A percentile compares a stretch with the other conserved stretches of the same genome.
These are phyloP conservation scores for Mycena filopes DNA, from an alignment of 768 basidiomycete genomes.

Conservation along the genomic window DNA sequence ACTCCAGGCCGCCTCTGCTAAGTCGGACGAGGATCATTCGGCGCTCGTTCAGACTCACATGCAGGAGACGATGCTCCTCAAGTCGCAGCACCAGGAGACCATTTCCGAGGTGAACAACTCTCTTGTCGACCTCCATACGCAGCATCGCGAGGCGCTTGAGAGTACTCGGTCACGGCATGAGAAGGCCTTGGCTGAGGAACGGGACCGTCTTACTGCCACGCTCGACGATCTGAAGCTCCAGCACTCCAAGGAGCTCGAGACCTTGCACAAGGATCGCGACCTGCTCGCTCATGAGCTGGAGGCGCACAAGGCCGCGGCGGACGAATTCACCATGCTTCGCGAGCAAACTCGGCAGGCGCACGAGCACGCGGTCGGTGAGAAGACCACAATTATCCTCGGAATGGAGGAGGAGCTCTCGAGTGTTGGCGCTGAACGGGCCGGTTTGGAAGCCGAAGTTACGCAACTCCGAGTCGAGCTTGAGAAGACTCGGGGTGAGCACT, in stretches of 20 bases:
- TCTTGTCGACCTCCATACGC: constrained; percentile 50
- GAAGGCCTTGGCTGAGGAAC: constrained; percentile 58
- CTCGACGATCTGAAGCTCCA: constrained; percentile 62
- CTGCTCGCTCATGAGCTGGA: constrained; percentile 68
- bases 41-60: constrained; percentile 53
- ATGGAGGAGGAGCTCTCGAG: constrained; percentile 62
- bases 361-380: constrained; percentile 62
- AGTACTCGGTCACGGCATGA: constrained; percentile 46
- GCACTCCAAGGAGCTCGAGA: constrained; percentile 60
- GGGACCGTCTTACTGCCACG: constrained; percentile 52
- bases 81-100: constrained; percentile 60
- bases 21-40: constrained; percentile 51
- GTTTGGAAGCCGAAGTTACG: constrained; percentile 58
- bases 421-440: constrained; percentile 56
- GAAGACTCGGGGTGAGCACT: constrained; percentile 49
- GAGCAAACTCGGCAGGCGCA: constrained; percentile 55
- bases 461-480: constrained; percentile 69
- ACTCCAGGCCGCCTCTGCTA: constrained; percentile 42
- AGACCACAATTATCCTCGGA: constrained; percentile 54
- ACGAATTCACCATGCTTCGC: constrained; percentile 59
- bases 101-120: constrained; percentile 52
- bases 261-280: constrained; percentile 59
- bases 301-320: constrained; percentile 62
- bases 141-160: constrained; percentile 51
- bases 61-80: constrained; percentile 51